Base-by-base conservation (phyloP, 805 yeast species). In the Allodekkera sacchari region DNA sequence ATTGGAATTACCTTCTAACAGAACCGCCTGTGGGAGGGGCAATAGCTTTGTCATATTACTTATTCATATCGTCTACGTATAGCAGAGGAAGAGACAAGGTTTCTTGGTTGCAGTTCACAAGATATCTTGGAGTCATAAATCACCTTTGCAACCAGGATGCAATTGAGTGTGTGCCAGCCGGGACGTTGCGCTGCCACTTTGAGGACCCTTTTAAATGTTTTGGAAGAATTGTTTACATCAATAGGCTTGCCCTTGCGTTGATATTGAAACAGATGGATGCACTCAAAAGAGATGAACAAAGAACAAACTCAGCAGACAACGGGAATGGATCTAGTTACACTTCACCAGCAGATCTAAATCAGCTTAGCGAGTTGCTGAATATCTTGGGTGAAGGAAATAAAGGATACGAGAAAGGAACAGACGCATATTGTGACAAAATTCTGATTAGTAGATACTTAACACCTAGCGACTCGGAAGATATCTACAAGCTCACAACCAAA, bases 101-200 rank as follows among this genome's bases (percentile, higher is more conserved):
- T 2, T 51, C 58, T 4, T 55, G 59, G 58, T 31, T 52, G 18
- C 59, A 54, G 22, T 55, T 54, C 14, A 34, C 53, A 25, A 52
- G 46, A 30, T 44, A 47, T 25, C 38, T 55, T 18, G 7, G 12
- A 14, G 41, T 38, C 7, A 32, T 34, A 6, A 36, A 54, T 24
- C 41, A 42, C 10, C 33, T 53, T 16, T 43, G 52, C 10, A 33
- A 33, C 21, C 39, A 37, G 1, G 26, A 42, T 16, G 50, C 48
- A 1, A 38, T 55, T 15, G 37, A 34, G 5, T 52, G 55, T 26
- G 23, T 32, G 4, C 60, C 59, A 7, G 20, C 35, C 4, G 37
- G 49, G 35, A 45, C 55, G 4, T 27, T 55, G 6, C 18, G 28
- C 3, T 11, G 35, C 5, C 33, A 30, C 8, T 48, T 47, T 24